A percentile compares a stretch with the other conserved stretches of the same genome.
Conservation (phyloP, 78 protist species). For the Creolimax fragrantissima region DNA sequence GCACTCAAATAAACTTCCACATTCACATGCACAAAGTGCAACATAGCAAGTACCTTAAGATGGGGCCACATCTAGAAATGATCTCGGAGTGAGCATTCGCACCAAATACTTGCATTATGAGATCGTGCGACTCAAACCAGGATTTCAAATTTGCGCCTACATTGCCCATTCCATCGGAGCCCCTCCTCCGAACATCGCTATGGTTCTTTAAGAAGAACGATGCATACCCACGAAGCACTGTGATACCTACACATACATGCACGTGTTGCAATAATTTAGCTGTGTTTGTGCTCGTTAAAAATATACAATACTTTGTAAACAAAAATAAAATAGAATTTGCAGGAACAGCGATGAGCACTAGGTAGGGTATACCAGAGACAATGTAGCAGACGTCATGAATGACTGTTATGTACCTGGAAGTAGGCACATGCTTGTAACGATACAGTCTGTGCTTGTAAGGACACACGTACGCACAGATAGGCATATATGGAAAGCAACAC, state of each 20-base stretch:
- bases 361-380: background rate
- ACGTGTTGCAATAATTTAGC: too few species aligned
- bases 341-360: background rate
- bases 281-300: background rate
- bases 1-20: too few species aligned
- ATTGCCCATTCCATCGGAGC: background rate
- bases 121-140: background rate
- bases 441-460: background rate
- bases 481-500: background rate
- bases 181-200: background rate
- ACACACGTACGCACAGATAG: background rate
- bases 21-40: too few species aligned
- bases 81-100: background rate
- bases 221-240: background rate
- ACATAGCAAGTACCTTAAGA: background rate
- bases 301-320: background rate
- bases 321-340: background rate
- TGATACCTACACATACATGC: too few species aligned
- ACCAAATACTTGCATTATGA: background rate
- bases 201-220: background rate
- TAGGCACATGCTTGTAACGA: background rate
- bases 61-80: background rate
- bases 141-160: background rate
- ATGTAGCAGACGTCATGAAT: background rate
- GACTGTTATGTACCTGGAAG: background rate